These are phyloP conservation scores for Eucalyptus tenuipes DNA, from an alignment of 345 rosid species.

Conservation along the genomic window DNA sequence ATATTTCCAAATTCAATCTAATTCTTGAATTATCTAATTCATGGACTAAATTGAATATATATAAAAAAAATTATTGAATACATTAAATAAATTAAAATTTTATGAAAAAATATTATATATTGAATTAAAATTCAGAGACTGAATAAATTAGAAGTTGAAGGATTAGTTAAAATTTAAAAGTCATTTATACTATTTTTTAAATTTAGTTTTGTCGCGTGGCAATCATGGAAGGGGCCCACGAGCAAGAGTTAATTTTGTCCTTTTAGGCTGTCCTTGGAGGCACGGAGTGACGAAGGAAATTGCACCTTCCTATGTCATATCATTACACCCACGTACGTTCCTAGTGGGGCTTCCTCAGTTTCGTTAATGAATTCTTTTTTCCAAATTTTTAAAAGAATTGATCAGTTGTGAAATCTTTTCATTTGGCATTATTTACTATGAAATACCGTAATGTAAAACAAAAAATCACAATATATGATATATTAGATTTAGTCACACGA, in stretches of 20 bases:
- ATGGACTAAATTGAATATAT: too few species aligned
- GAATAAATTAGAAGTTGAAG: too few species aligned
- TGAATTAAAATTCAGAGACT: accelerated
- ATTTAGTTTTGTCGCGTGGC: neutral
- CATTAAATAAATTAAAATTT: accelerated
- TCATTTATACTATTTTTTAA: too few species aligned
- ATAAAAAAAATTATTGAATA: too few species aligned
- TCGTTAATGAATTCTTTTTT: neutral
- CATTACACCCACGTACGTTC: neutral
- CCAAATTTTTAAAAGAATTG: too few species aligned
- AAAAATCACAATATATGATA: neutral
- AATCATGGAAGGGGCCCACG: neutral
- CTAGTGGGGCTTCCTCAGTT: neutral
- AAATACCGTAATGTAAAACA: neutral
- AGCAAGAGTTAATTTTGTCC: neutral
- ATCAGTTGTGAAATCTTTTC: neutral
- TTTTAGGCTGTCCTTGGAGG: neutral
- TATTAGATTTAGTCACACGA: neutral
- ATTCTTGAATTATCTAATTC: too few species aligned
- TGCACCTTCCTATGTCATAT: neutral
- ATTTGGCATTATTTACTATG: neutral
- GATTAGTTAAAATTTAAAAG: too few species aligned
- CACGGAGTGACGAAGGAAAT: neutral
- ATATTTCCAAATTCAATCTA: too few species aligned
- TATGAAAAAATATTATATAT: too few species aligned